A percentile compares a stretch with the other conserved stretches of the same genome.
These are phyloP conservation scores for Daldinia concentrica DNA, from an alignment of 495 filamentous ascomycete genomes.

Conservation along the genomic window DNA sequence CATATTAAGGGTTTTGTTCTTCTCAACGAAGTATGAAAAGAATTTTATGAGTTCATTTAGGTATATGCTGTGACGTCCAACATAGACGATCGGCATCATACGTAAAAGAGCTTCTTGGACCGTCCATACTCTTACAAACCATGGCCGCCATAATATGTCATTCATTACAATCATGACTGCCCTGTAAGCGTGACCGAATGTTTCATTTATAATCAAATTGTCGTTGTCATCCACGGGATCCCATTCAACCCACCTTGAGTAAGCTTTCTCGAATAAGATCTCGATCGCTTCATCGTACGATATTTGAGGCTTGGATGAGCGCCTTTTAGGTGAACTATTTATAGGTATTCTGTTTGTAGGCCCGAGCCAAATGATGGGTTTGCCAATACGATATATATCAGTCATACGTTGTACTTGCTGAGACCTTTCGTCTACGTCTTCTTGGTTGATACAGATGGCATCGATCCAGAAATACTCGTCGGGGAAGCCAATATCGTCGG, in stretches of 20 bases:
- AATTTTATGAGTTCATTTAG: neutral
- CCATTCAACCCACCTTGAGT: slow-evolving; percentile 24
- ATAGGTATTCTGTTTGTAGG: neutral
- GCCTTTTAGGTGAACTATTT: neutral
- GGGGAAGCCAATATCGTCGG: slow-evolving; percentile 7
- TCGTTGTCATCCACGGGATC: slow-evolving; percentile 28
- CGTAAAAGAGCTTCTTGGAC: slow-evolving; percentile 32
- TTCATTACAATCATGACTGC: neutral
- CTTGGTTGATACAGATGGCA: slow-evolving; percentile 38
- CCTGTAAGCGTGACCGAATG: slow-evolving; percentile 8
- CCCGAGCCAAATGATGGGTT: slow-evolving; percentile 26
- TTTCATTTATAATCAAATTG: neutral
- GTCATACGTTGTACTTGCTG: slow-evolving; percentile 32
- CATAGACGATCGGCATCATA: neutral
- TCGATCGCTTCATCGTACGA: neutral
- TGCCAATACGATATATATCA: slow-evolving; percentile 31
- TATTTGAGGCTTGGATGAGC: neutral
- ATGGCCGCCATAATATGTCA: neutral
- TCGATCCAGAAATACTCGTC: slow-evolving; percentile 37
- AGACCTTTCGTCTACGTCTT: slow-evolving; percentile 21
- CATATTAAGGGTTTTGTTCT: neutral
- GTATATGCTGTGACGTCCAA: slow-evolving; percentile 11
- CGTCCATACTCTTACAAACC: slow-evolving; percentile 35
- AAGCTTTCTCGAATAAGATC: slow-evolving; percentile 21
- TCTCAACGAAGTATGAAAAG: neutral